Percentiles rank a stretch among this genome's conserved stretches.
Evolutionary conservation across 2,329 filamentous ascomycete species (phyloP).

Genomic region (Colletotrichum brevisporum): DNA sequence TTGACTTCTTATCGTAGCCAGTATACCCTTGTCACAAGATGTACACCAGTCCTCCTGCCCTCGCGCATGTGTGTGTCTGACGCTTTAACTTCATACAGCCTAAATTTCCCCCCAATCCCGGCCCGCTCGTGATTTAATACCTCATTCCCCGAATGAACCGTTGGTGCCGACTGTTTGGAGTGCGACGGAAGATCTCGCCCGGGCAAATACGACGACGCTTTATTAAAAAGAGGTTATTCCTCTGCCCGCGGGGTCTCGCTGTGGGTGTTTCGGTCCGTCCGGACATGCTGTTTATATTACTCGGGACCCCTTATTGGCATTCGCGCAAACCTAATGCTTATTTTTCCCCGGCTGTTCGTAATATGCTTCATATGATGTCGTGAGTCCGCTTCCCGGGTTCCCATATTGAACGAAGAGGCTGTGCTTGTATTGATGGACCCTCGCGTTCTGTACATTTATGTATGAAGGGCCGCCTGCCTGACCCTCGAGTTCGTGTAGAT

Average conservation of each 20-base stretch:
- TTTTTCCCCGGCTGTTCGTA: not conserved
- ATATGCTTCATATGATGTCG: constrained; percentile 18
- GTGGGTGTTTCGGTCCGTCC: constrained; percentile 31
- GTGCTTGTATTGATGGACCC: too few species aligned
- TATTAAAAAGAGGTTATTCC: not conserved
- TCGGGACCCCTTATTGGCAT: constrained; percentile 9
- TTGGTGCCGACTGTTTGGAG: not conserved
- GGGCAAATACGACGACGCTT: constrained; percentile 20
- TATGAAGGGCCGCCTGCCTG: not conserved
- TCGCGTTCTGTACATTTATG: not conserved
- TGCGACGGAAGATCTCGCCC: constrained; percentile 29
- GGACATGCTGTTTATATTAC: constrained; percentile 25
- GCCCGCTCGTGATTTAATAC: not conserved
- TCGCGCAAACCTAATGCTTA: not conserved
- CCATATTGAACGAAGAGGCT: not conserved
- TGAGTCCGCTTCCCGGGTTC: constrained; percentile 17
- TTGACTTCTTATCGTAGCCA: constrained; percentile 4
- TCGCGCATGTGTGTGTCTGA: constrained; percentile 7
- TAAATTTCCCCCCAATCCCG: constrained; percentile 20
- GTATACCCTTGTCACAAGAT: constrained; percentile 7
- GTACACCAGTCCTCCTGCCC: not conserved
- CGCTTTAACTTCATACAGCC: constrained; percentile 34
- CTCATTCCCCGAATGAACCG: constrained; percentile 17
- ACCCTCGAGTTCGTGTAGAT: too few species aligned
- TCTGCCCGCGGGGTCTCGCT: not conserved